Evolutionary conservation across 2,329 filamentous ascomycete species (phyloP).

Genomic region (Aureobasidium zeae): DNA sequence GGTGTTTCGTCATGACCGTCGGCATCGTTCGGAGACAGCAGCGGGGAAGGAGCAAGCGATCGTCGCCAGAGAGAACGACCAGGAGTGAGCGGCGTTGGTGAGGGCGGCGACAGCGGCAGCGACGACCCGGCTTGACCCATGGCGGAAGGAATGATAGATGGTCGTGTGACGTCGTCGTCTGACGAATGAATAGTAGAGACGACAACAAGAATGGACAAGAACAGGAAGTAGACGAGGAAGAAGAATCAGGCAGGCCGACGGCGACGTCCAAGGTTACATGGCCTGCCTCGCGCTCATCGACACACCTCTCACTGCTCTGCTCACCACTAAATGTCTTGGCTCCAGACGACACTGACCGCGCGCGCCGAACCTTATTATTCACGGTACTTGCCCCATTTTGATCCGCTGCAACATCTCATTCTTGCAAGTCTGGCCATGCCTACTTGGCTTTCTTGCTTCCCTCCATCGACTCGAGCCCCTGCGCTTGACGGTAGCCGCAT

Average conservation of each 20-base stretch:
- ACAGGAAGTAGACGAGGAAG: neutral
- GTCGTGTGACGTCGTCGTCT: neutral
- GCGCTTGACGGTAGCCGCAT: neutral
- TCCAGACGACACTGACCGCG: no score
- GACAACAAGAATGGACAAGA: neutral
- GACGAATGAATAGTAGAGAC: neutral
- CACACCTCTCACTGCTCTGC: no score
- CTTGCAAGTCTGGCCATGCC: no score
- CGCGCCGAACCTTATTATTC: no score
- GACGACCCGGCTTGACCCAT: slow-evolving; percentile 28
- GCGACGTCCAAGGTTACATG: no score
- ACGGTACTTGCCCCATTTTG: no score
- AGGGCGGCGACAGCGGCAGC: slow-evolving; percentile 8
- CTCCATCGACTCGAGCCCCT: neutral
- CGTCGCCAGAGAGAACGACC: slow-evolving; percentile 16
- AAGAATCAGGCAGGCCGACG: no score
- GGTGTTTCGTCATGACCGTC: neutral
- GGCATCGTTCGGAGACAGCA: neutral
- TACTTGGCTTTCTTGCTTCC: neutral
- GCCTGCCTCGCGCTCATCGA: no score
- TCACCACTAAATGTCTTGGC: no score
- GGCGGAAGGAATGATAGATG: slow-evolving; percentile 4
- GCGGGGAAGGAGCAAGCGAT: slow-evolving; percentile 10
- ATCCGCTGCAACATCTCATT: no score
- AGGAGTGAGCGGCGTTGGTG: neutral